Evolutionary conservation across 1,284 basidiomycete genomes (phyloP).

Genomic region (Bjerkandera adusta): DNA sequence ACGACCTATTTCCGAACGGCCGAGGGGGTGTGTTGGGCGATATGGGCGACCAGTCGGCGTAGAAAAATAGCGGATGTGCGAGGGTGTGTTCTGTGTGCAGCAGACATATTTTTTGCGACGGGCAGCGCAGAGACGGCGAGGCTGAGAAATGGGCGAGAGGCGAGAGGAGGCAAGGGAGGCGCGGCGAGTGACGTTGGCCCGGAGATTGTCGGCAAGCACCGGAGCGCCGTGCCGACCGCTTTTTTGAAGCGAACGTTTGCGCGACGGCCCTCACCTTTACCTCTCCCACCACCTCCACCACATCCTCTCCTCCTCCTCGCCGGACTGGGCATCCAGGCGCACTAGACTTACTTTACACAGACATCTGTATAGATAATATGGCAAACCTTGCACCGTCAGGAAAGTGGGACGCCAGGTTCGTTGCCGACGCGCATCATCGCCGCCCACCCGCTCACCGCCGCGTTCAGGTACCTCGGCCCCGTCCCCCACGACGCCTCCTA

Average conservation of each 20-base stretch:
- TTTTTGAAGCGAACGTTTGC: constrained; percentile 10
- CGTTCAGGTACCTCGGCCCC: constrained; percentile 58
- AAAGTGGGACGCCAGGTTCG: constrained; percentile 74
- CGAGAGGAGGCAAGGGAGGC: not conserved
- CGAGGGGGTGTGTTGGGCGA: too few relatives aligned
- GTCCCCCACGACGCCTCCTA: constrained; percentile 71
- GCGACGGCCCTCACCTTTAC: not conserved
- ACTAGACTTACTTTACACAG: constrained; percentile 12
- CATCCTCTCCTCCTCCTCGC: constrained; percentile 12
- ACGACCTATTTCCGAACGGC: too few relatives aligned
- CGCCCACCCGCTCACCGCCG: constrained; percentile 9
- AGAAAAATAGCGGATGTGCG: too few relatives aligned
- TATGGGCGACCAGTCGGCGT: too few relatives aligned
- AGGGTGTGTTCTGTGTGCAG: too few relatives aligned
- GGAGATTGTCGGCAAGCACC: constrained; percentile 8
- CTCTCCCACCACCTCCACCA: constrained; percentile 16
- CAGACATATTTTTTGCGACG: too few relatives aligned
- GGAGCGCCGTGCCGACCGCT: constrained; percentile 10
- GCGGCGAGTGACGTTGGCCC: not conserved
- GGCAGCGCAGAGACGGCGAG: too few relatives aligned
- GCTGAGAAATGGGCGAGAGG: too few relatives aligned
- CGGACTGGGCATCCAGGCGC: constrained; percentile 16
- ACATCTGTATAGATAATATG: constrained; percentile 29
- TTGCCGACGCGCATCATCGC: constrained; percentile 15
- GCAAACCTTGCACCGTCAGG: constrained; percentile 35